These are phyloP conservation scores for Puccinia horiana DNA, from an alignment of 1,284 basidiomycete species.

Conservation along the genomic window DNA sequence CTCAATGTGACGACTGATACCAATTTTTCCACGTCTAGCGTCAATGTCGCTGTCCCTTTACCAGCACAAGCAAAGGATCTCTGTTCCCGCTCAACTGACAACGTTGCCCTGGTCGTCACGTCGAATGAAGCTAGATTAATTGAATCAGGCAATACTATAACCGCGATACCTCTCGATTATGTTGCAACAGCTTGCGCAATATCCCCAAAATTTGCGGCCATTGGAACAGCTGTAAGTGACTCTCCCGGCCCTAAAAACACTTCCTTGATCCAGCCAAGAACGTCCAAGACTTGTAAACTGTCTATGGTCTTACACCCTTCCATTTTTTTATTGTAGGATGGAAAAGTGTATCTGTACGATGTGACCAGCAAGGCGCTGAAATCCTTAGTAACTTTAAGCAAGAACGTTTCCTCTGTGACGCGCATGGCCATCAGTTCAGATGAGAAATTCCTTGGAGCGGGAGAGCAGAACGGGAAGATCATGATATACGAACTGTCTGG, in stretches of 20 bases:
- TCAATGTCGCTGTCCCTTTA: constrained; percentile 56
- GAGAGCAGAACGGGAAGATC: constrained; percentile 75
- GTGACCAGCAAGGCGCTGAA: constrained; percentile 52
- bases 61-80: constrained; percentile 74
- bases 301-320: not conserved
- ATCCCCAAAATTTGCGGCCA: constrained; percentile 65
- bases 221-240: constrained; percentile 71
- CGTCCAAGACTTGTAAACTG: not conserved
- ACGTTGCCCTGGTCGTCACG: constrained; percentile 73
- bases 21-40: not conserved
- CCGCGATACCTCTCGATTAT: constrained; percentile 65
- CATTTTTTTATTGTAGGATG: constrained; percentile 63
- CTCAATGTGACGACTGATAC: not conserved
- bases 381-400: constrained; percentile 63
- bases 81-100: constrained; percentile 64
- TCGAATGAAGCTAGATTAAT: constrained; percentile 61
- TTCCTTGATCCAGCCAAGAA: not conserved
- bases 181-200: constrained; percentile 66
- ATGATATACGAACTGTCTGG: constrained; percentile 73
- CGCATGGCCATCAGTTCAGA: constrained; percentile 79
- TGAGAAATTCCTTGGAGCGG: constrained; percentile 58
- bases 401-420: constrained; percentile 72
- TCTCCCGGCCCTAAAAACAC: not conserved
- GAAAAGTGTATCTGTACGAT: constrained; percentile 70
- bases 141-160: constrained; percentile 68